Evolutionary conservation across 805 yeast genomes (phyloP), one percentile per base, ranked within the genome.

Genomic region (Yarrowia sp.): DNA sequence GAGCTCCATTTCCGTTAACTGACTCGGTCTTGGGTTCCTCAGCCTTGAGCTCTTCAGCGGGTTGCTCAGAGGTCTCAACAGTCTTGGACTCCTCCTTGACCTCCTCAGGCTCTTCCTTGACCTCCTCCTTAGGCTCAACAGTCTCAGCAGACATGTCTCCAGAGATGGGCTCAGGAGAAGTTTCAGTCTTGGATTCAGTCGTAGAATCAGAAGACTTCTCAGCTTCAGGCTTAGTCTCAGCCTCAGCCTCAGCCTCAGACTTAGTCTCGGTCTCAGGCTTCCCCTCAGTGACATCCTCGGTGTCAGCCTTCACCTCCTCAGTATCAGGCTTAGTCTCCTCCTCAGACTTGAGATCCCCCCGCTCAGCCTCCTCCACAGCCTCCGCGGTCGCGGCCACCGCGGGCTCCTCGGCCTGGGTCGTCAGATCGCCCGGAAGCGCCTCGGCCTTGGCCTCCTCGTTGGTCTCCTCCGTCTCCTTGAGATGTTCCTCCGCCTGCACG

Each of bases 401-500:
- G 14, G 69, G 50, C 52, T 66, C 70, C 33, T 42, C 67, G 64
- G 43, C 65, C 44, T 43, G 61, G 20, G 61, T 55, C 3, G 61
- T 55, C 10, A 55, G 46, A 39, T 55, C 61, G 36, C 61, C 68
- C 1, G 64, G 43, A 9, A 64, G 15, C 9, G 64, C 69, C 53
- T 66, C 69, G 52, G 66, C 49, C 36, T 56, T 58, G 47, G 66
- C 53, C 47, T 68, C 69, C 24, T 43, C 49, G 10, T 44, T 38
- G 13, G 33, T 9, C 10, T 36, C 66, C 53, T 56, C 49, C 3
- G 49, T 42, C 24, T 2, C 30, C 47, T 40, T 56, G 47, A 39
- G 39, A 33, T 42, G 30, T 3, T 56, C 49, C 19, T 56, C 47
- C 9, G 63, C 38, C 30, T 43, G 40, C 2, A 10, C 14, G 5